Conservation (phyloP, 2,329 filamentous ascomycete genomes). For the Lecanosticta acicola region DNA sequence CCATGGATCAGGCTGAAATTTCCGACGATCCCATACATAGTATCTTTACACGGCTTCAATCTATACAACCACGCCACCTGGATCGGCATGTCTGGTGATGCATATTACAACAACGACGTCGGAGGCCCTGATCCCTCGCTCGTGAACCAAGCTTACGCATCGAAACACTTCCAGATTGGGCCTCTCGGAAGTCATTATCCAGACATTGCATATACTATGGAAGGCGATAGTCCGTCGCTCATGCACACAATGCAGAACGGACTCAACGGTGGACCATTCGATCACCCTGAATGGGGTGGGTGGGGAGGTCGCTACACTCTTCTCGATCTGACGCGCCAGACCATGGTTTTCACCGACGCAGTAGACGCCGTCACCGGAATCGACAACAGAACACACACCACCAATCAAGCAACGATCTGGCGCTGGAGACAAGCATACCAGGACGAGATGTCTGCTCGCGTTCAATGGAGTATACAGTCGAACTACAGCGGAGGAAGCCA, state of each 20-base stretch:
- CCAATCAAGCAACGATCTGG: conserved; percentile 49
- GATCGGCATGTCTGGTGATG: conserved; percentile 51
- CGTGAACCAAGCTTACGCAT: conserved; percentile 49
- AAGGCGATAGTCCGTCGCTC: conserved; percentile 51
- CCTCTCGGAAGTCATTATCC: conserved; percentile 39
- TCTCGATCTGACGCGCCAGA: conserved; percentile 33
- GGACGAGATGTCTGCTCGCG: conserved; percentile 46
- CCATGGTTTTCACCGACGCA: conserved; percentile 35
- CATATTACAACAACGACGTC: conserved; percentile 43
- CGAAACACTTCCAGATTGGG: conserved; percentile 50
- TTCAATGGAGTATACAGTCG: conserved; percentile 42
- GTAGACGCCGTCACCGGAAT: conserved; percentile 34
- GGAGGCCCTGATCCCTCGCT: conserved; percentile 46
- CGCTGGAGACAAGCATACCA: conserved; percentile 50
- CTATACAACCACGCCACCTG: conserved; percentile 52
- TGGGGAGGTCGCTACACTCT: conserved; percentile 48
- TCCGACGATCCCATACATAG: conserved; percentile 53
- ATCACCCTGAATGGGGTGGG: conserved; percentile 44
- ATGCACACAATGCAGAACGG: conserved; percentile 48
- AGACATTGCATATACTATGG: conserved; percentile 48
- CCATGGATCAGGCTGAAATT: conserved; percentile 52
- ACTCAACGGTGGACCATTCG: conserved; percentile 37
- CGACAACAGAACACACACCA: conserved; percentile 33
- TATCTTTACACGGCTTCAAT: conserved; percentile 52
- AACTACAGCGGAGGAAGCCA: conserved; percentile 41